Conservation (phyloP, 2,329 filamentous ascomycete genomes). For the Seiridium unicorne region DNA sequence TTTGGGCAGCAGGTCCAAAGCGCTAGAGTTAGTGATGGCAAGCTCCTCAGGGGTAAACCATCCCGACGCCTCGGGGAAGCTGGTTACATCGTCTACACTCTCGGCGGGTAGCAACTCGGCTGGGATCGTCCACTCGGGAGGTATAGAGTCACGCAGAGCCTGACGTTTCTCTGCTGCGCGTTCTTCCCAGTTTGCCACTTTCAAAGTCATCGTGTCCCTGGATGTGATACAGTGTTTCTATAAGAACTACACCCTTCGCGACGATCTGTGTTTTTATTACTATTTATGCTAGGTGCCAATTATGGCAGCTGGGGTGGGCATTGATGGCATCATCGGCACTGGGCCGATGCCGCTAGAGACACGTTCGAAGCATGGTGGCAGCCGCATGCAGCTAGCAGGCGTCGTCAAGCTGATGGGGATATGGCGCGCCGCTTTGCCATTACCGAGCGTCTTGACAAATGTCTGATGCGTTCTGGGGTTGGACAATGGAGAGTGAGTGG, state of each 20-base stretch:
- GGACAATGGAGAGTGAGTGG: background rate
- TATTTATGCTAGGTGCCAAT: too few species aligned
- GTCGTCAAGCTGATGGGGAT: background rate
- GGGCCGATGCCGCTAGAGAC: background rate
- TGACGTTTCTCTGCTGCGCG: slow-evolving; percentile 41
- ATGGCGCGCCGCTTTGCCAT: background rate
- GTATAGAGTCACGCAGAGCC: slow-evolving; percentile 47
- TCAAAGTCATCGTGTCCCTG: background rate
- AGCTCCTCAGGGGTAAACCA: slow-evolving; percentile 53
- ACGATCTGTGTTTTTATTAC: too few species aligned
- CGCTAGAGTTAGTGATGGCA: slow-evolving; percentile 32
- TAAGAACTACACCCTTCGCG: background rate
- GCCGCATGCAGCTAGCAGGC: too few species aligned
- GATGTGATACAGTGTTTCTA: background rate
- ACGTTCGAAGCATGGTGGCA: background rate
- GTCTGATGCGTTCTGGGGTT: background rate
- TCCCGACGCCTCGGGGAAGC: slow-evolving; percentile 54
- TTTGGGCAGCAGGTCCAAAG: slow-evolving; percentile 29
- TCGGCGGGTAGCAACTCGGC: slow-evolving; percentile 49
- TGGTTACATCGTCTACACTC: slow-evolving; percentile 53
- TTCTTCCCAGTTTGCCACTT: slow-evolving; percentile 34
- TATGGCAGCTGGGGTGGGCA: too few species aligned
- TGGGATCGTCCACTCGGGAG: slow-evolving; percentile 57
- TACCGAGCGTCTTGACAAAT: background rate
- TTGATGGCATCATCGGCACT: background rate